phyloP scores from a whole-genome alignment of 805 yeast genomes.

The Pichia paraexigua region DNA sequence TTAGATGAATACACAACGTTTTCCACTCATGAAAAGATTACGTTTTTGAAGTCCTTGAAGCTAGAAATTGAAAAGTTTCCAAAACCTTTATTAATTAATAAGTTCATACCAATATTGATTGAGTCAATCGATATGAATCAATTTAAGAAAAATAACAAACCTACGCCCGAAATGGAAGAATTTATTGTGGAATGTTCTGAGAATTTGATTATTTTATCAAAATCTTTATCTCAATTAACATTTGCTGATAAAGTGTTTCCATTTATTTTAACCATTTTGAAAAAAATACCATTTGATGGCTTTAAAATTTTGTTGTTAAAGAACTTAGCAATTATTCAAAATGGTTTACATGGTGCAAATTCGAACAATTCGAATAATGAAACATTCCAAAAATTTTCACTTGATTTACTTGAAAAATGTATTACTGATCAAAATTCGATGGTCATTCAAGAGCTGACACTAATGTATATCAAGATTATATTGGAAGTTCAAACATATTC shows the following conservation, averaged over 20 bases:
- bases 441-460: conserved; percentile 28
- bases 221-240: conserved; percentile 62
- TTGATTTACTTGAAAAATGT: conserved; percentile 28
- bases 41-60: conserved; percentile 60
- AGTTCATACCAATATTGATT: conserved; percentile 63
- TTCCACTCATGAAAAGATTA: conserved; percentile 53
- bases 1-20: conserved; percentile 80
- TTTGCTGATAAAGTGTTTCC: conserved; percentile 67
- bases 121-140: conserved; percentile 32
- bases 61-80: conserved; percentile 52
- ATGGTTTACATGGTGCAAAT: conserved; percentile 22
- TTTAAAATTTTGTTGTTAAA: conserved; percentile 27
- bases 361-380: conserved; percentile 18
- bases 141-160: conserved; percentile 9
- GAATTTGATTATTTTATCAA: conserved; percentile 55
- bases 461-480: conserved; percentile 22
- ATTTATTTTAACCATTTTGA: conserved; percentile 25
- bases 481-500: conserved; percentile 34
- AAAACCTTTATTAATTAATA: conserved; percentile 47
- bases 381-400: conserved; percentile 23
- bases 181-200: conserved; percentile 41
- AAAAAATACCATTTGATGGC: conserved; percentile 21
- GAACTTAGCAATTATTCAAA: conserved; percentile 20
- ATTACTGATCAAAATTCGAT: conserved; percentile 8
- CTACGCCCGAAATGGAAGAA: conserved; percentile 23